Base-by-base conservation (phyloP, 805 yeast species). In the Saturnispora gosingensis region DNA sequence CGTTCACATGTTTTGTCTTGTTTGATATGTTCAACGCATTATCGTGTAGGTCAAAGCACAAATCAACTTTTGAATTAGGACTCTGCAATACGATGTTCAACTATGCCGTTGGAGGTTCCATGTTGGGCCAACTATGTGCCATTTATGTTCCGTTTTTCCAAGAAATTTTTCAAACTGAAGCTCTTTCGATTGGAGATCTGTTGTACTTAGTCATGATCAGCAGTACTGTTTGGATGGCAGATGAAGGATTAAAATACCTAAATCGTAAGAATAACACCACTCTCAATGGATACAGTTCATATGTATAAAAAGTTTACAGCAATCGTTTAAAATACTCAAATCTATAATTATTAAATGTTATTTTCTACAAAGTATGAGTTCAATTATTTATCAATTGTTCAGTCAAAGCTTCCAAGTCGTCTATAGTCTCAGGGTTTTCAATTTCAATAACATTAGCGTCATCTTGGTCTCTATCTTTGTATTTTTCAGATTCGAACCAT, bases 1-100 rank as follows among this genome's bases (percentile, higher is more conserved):
- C 99, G 0, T 93, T 93, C 64, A 93, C 98, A 0, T 88, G 98
- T 65, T 93, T 93, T 70, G 99, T 93, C 10, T 73, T 91, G 52
- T 93, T 83, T 63, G 99, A 93, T 68, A 86, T 93, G 95, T 93
- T 93, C 72, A 93, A 90, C 68, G 99, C 99, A 0, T 73, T 93
- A 58, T 74, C 96, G 15, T 91, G 97, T 68, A 87, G 98, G 62
- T 95, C 95, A 56, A 77, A 84, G 53, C 76, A 88, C 44, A 90
- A 88, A 64, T 85, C 96, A 2, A 78, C 85, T 16, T 85, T 89
- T 61, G 85, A 86, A 62, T 61, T 91, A 45, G 99, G 99, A 0
- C 59, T 88, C 56, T 74, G 77, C 7, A 93, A 93, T 70, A 78
- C 75, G 54, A 91, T 93, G 96, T 93, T 93, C 73, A 93, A 93